Evolutionary conservation across 2,329 filamentous ascomycete genomes (phyloP).

Genomic region (Lanzia echinophila): DNA sequence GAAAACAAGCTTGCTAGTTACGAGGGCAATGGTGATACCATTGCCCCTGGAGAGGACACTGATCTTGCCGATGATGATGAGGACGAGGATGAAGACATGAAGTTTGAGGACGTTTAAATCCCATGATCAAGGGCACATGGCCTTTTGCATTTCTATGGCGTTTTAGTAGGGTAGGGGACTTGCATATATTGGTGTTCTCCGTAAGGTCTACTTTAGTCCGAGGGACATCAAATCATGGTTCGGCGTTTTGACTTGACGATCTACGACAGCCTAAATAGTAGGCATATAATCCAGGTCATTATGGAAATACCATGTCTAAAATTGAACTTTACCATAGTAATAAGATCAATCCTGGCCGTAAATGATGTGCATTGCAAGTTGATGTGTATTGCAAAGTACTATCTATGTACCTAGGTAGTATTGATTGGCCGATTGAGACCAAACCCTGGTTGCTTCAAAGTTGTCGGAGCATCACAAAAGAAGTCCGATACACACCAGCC

Average conservation of each 20-base stretch:
- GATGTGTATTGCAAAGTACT: too few relatives aligned
- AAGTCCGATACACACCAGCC: too few relatives aligned
- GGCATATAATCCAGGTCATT: too few relatives aligned
- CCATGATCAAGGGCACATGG: neutral
- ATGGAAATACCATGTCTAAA: neutral
- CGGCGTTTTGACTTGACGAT: neutral
- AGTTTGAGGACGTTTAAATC: conserved; percentile 67
- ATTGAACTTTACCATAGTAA: conserved; percentile 1
- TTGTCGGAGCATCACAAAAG: too few relatives aligned
- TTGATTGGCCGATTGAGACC: neutral
- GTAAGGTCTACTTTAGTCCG: neutral
- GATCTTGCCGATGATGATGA: conserved; percentile 49
- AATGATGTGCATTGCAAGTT: neutral
- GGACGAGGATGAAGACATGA: conserved; percentile 59
- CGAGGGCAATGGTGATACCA: conserved; percentile 45
- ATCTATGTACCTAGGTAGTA: too few relatives aligned
- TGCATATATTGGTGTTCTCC: conserved; percentile 3
- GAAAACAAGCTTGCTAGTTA: conserved; percentile 56
- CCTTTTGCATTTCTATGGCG: neutral
- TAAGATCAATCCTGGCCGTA: neutral
- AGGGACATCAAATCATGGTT: conserved; percentile 4
- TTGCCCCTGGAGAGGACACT: conserved; percentile 39
- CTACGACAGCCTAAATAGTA: too few relatives aligned
- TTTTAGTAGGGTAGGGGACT: neutral
- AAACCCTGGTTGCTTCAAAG: too few relatives aligned